Evolutionary conservation across 2,329 filamentous ascomycete species (phyloP), one percentile per base, ranked within the genome.

Genomic region (Trichothecium sympodiale): DNA sequence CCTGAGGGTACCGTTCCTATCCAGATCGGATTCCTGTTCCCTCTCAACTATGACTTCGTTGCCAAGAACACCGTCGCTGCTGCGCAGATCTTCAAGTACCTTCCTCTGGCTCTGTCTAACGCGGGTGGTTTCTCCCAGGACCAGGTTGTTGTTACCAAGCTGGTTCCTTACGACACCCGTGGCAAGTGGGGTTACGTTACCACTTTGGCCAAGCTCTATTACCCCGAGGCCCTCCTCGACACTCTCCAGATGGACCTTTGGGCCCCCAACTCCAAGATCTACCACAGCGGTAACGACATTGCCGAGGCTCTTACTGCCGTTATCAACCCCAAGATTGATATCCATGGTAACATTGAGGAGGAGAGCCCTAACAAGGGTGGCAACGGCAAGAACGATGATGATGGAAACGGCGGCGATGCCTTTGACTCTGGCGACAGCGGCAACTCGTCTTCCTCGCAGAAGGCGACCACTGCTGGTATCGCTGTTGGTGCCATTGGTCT

Each of bases 21-120:
- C 46, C 86, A 94, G 54, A 71, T 96, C 43, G 91, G 83, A 25
- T 95, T 96, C 69, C 65, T 75, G 35, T 81, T 77, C 51, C 72
- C 74, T 2, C 70, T 94, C 46, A 89, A 93, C 62, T 98, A 91
- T 57, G 63, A 72, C 8, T 94, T 93, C 52, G 83, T 96, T 18
- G 78, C 81, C 9, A 65, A 64, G 16, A 77, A 81, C 42, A 67
- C 76, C 12, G 69, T 80, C 43, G 83, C 87, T 14, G 82, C 85
- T 5, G 76, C 76, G 28, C 89, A 96, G 59, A 84, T 98, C 50
- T 94, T 95, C 64, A 62, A 74, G 36, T 83, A 75, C 44, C 65
- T 95, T 4, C 87, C 87, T 0, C 48, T 66, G 35, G 85, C 83
- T 44, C 67, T 94, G 34, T 64, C 72, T 3, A 72, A 80, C 43